phyloP scores from a whole-genome alignment of 2,329 filamentous ascomycete genomes.

The Sarocladium strictum region DNA sequence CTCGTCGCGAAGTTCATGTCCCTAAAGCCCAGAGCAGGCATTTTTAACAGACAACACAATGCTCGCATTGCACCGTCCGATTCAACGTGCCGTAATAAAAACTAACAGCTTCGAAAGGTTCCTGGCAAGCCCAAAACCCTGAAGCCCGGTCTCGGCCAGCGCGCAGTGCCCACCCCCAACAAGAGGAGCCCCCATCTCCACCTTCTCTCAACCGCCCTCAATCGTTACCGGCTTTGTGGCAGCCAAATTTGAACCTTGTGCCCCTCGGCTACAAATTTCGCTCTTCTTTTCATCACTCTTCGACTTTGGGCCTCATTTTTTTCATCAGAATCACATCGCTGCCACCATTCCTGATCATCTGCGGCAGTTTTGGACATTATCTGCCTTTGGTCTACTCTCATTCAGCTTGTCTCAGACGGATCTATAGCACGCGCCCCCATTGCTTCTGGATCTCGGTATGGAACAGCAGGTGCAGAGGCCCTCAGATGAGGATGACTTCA shows the following conservation, averaged over 20 bases:
- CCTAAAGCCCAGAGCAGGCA: too few relatives aligned
- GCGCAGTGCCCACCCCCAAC: not conserved
- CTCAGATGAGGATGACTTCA: not conserved
- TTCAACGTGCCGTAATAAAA: not conserved
- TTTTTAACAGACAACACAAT: too few relatives aligned
- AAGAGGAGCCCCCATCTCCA: not conserved
- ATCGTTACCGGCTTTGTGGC: not conserved
- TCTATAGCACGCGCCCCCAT: conserved; percentile 42
- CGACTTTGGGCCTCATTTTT: not conserved
- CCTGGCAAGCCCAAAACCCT: not conserved
- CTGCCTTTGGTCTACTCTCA: not conserved
- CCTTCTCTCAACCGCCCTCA: conserved; percentile 1
- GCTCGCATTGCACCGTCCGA: too few relatives aligned
- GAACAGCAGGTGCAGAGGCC: not conserved
- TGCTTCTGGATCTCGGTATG: conserved; percentile 24
- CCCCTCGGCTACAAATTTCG: not conserved
- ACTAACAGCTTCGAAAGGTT: too few relatives aligned
- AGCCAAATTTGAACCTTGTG: not conserved
- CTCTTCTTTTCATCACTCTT: not conserved
- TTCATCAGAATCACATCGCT: not conserved
- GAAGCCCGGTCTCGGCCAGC: not conserved
- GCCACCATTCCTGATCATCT: not conserved
- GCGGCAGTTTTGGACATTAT: not conserved
- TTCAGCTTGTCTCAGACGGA: conserved; percentile 25
- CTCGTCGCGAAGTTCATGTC: too few relatives aligned